These are phyloP conservation scores for Hymenoscyphus linearis DNA, from an alignment of 2,329 filamentous ascomycete genomes.

Conservation along the genomic window DNA sequence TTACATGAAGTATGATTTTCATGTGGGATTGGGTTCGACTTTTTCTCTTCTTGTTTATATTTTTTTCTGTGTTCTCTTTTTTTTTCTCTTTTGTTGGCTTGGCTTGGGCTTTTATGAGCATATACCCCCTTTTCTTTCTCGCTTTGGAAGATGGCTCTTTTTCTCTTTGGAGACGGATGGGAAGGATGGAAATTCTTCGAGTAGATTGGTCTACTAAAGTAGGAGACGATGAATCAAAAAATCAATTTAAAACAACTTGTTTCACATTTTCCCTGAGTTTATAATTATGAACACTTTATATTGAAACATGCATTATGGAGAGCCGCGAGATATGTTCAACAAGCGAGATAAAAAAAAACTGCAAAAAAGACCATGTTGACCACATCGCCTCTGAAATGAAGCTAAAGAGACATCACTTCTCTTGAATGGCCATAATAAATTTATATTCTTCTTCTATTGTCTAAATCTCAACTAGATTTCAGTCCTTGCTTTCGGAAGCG, in stretches of 20 bases:
- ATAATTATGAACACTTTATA: too few species aligned
- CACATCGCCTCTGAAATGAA: too few species aligned
- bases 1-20: background rate
- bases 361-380: too few species aligned
- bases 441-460: background rate
- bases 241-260: too few species aligned
- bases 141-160: background rate
- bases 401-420: too few species aligned
- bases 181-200: background rate
- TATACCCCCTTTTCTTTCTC: background rate
- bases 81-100: background rate
- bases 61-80: background rate
- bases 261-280: too few species aligned
- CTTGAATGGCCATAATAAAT: too few species aligned
- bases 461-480: conserved; percentile 2
- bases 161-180: background rate
- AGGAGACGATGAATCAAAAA: too few species aligned
- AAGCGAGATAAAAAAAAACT: too few species aligned
- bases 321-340: too few species aligned
- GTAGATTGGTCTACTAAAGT: too few species aligned
- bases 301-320: too few species aligned
- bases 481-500: conserved; percentile 59
- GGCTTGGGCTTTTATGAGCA: background rate
- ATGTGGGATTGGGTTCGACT: background rate
- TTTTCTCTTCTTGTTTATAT: background rate